Conservation (phyloP, 2,329 filamentous ascomycete species). For the Kalaharituber pfeilii region DNA sequence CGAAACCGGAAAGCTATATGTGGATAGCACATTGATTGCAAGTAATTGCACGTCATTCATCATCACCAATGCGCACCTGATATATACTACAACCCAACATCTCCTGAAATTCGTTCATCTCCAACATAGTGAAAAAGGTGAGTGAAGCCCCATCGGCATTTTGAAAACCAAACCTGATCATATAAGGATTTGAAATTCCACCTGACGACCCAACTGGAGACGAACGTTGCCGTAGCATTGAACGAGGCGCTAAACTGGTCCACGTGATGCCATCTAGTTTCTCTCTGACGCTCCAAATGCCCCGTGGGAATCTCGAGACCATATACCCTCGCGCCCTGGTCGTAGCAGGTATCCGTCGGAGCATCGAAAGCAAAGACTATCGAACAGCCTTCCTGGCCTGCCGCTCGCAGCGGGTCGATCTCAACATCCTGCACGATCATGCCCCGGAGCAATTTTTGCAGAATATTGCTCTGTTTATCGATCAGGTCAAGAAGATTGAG, state of each 20-base stretch:
- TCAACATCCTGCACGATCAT: conserved; percentile 95
- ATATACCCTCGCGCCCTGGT: conserved; percentile 88
- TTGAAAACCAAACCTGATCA: conserved; percentile 8
- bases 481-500: conserved; percentile 64
- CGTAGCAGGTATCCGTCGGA: conserved; percentile 66
- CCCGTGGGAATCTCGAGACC: conserved; percentile 84
- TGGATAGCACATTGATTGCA: conserved; percentile 52
- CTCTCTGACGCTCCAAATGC: conserved; percentile 81
- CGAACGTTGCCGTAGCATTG: conserved; percentile 79
- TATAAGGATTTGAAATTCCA: conserved; percentile 59
- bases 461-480: conserved; percentile 58
- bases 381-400: conserved; percentile 70
- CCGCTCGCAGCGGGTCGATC: conserved; percentile 82
- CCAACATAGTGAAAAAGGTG: conserved; percentile 42
- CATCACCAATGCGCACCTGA: conserved; percentile 61
- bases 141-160: conserved; percentile 14
- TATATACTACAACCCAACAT: conserved; percentile 85
- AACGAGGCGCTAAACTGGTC: conserved; percentile 71
- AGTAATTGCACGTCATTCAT: conserved; percentile 88
- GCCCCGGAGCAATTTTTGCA: conserved; percentile 69
- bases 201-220: conserved; percentile 79
- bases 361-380: conserved; percentile 68
- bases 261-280: conserved; percentile 80
- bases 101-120: conserved; percentile 89
- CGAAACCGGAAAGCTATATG: conserved; percentile 59